These are phyloP conservation scores for Alternaria brassicae DNA, from an alignment of 2,329 filamentous ascomycete genomes.

Conservation along the genomic window DNA sequence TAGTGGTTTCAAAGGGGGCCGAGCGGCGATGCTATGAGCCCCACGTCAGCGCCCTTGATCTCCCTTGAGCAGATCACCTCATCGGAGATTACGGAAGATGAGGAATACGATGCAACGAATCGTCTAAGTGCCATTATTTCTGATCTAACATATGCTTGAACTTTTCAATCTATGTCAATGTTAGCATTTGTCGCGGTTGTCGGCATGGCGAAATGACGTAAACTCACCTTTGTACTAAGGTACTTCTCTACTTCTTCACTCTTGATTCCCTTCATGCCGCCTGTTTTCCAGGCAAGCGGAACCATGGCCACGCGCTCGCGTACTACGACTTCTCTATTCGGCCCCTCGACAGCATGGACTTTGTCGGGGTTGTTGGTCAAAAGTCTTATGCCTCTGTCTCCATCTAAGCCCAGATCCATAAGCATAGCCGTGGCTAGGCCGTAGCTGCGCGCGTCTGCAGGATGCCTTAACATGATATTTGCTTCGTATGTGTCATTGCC, in stretches of 20 bases:
- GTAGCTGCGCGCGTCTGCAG: constrained; percentile 92
- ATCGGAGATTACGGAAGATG: neutral
- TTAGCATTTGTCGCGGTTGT: constrained; percentile 17
- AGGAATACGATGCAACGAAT: neutral
- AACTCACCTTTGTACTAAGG: constrained; percentile 85
- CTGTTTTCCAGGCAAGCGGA: constrained; percentile 86
- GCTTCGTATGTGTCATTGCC: constrained; percentile 98
- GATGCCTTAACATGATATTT: constrained; percentile 87
- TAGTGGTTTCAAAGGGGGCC: constrained; percentile 6
- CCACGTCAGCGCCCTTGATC: constrained; percentile 7
- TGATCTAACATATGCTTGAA: constrained; percentile 60
- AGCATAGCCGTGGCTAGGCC: constrained; percentile 96
- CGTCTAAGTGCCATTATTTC: constrained; percentile 7
- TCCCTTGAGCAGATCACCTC: neutral
- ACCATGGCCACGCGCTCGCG: constrained; percentile 94
- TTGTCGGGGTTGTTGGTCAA: constrained; percentile 99
- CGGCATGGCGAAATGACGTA: constrained; percentile 12
- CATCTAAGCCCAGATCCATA: constrained; percentile 76
- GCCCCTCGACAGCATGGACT: constrained; percentile 90
- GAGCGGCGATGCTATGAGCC: constrained; percentile 1
- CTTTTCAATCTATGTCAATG: constrained; percentile 55
- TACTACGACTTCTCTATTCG: constrained; percentile 84
- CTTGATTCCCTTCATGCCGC: constrained; percentile 77
- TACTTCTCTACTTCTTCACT: constrained; percentile 93
- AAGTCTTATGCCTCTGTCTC: constrained; percentile 75